phyloP scores from a whole-genome alignment of 2,329 filamentous ascomycete genomes.

The Amesomyces nigricolor region DNA sequence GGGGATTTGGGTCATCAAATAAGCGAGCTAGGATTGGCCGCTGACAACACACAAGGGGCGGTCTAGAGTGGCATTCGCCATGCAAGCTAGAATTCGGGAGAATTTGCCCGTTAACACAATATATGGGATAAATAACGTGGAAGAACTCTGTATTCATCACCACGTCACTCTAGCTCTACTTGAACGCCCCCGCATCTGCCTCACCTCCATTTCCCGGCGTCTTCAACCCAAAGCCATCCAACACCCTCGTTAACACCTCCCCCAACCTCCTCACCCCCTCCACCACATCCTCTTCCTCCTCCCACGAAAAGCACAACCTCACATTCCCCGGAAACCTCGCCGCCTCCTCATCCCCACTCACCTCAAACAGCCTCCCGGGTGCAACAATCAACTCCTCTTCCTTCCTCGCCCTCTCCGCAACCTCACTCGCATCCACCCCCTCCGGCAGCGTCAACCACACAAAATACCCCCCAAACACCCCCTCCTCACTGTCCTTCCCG shows the following conservation, averaged over 20 bases:
- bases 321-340: conserved; percentile 55
- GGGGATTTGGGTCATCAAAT: no score
- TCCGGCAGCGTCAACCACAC: conserved; percentile 67
- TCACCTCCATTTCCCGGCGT: not conserved
- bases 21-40: no score
- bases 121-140: not conserved
- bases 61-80: no score
- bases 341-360: conserved; percentile 49
- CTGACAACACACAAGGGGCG: no score
- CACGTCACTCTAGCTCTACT: conserved; percentile 4
- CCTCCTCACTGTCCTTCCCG: conserved; percentile 32
- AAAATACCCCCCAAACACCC: conserved; percentile 75
- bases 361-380: conserved; percentile 64
- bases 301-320: conserved; percentile 68
- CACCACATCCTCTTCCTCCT: conserved; percentile 56
- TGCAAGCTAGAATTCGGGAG: not conserved
- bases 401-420: conserved; percentile 52
- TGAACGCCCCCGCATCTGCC: not conserved
- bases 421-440: conserved; percentile 44
- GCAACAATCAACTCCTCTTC: conserved; percentile 65
- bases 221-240: not conserved
- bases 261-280: conserved; percentile 52
- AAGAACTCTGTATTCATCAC: no score
- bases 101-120: not conserved
- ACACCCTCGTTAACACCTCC: conserved; percentile 32